These are phyloP conservation scores for Boeremia lycopersici DNA, from an alignment of 2,329 filamentous ascomycete species.

Conservation along the genomic window DNA sequence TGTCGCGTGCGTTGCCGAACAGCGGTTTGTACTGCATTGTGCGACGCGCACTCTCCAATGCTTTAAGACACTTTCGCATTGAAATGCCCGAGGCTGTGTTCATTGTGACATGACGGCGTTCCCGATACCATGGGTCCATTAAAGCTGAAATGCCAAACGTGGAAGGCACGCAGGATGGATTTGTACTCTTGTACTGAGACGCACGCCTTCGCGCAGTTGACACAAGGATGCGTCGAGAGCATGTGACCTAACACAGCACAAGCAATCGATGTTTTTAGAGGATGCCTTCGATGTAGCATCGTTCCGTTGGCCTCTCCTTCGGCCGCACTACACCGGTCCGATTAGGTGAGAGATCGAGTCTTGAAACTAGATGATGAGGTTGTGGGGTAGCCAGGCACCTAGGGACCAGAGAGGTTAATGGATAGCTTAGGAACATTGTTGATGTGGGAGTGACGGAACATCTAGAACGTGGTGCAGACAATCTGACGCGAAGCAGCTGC, in stretches of 20 bases:
- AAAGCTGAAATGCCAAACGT: conserved; percentile 21
- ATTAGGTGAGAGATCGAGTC: too few species aligned
- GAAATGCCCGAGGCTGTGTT: conserved; percentile 12
- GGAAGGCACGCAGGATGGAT: conserved; percentile 18
- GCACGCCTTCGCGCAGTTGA: not conserved
- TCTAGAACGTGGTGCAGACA: conserved; percentile 12
- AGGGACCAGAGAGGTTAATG: not conserved
- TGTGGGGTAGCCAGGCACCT: not conserved
- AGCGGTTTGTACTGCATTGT: conserved; percentile 26
- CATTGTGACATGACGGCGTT: conserved; percentile 16
- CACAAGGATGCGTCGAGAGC: not conserved
- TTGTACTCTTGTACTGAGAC: conserved; percentile 16
- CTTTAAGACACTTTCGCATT: conserved; percentile 27
- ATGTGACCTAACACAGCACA: not conserved
- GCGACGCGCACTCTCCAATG: conserved; percentile 20
- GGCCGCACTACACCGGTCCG: too few species aligned
- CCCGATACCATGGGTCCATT: conserved; percentile 20
- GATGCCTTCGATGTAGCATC: not conserved
- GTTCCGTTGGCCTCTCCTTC: not conserved
- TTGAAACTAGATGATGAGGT: not conserved
- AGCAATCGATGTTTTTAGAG: not conserved
- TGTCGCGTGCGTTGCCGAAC: conserved; percentile 19
- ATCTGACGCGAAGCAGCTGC: conserved; percentile 19
- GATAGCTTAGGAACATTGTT: not conserved
- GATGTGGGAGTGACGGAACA: conserved; percentile 6